phyloP scores from a whole-genome alignment of 495 filamentous ascomycete genomes.

The Penicillium canariense region DNA sequence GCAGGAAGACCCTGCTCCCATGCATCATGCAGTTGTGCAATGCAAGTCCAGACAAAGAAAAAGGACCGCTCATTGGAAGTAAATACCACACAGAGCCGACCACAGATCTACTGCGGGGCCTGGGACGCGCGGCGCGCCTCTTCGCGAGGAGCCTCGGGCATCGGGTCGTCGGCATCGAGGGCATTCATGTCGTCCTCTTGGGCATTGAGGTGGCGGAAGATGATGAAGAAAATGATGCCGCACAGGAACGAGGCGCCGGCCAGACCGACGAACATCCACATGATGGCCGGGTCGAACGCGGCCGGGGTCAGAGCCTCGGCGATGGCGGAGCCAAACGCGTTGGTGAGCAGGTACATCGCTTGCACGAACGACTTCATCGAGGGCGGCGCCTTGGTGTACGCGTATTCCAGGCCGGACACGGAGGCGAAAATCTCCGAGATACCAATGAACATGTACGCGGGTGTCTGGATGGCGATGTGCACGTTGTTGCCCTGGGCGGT shows the following conservation, averaged over 20 bases:
- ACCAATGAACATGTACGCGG: conserved; percentile 68
- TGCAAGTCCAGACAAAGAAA: conserved; percentile 1
- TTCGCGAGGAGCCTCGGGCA: conserved; percentile 18
- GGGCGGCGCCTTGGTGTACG: conserved; percentile 79
- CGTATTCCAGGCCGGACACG: conserved; percentile 71
- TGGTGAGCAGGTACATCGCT: conserved; percentile 70
- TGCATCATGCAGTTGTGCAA: not conserved
- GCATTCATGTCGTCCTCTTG: conserved; percentile 49
- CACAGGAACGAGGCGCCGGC: conserved; percentile 46
- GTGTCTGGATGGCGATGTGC: conserved; percentile 67
- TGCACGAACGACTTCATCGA: conserved; percentile 82
- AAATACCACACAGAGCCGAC: not conserved
- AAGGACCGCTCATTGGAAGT: not conserved
- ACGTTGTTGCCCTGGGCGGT: conserved; percentile 44
- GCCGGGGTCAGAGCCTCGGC: conserved; percentile 68
- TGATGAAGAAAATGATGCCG: conserved; percentile 45
- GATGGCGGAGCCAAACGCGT: conserved; percentile 68
- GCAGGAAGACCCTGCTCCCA: conserved; percentile 8
- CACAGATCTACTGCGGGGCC: conserved; percentile 9
- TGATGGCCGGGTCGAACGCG: conserved; percentile 66
- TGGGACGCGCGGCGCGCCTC: conserved; percentile 15
- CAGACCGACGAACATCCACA: conserved; percentile 65
- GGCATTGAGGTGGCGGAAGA: conserved; percentile 45
- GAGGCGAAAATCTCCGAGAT: conserved; percentile 73
- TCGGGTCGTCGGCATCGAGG: conserved; percentile 37